Conservation (phyloP, 495 filamentous ascomycete genomes). For the Hypoxylon perforatum region DNA sequence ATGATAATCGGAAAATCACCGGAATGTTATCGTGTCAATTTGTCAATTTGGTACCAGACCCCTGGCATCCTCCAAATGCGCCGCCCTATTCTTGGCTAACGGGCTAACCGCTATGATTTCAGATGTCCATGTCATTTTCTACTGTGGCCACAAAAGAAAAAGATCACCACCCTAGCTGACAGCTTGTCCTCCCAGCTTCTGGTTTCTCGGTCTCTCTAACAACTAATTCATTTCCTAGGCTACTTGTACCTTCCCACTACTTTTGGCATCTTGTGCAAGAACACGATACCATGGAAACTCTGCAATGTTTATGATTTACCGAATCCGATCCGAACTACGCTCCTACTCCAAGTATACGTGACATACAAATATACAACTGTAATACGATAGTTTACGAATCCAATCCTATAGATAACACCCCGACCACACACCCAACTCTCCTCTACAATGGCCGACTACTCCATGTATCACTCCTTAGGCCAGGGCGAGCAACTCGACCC, state of each 20-base stretch:
- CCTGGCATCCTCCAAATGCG: conserved; percentile 9
- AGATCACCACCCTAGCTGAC: background rate
- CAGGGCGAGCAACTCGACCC: conserved; percentile 70
- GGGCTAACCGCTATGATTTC: conserved; percentile 33
- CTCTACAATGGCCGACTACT: conserved; percentile 74
- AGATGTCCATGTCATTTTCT: conserved; percentile 19
- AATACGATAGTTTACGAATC: background rate
- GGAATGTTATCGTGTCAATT: conserved; percentile 53
- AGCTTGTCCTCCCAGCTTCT: background rate
- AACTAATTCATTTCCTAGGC: background rate
- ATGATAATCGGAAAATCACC: conserved; percentile 43
- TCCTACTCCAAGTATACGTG: background rate
- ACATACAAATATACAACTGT: conserved; percentile 2
- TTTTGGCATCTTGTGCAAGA: conserved; percentile 6
- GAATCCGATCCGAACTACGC: conserved; percentile 13
- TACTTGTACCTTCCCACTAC: background rate
- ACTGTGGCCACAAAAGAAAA: conserved; percentile 24
- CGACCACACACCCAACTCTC: background rate
- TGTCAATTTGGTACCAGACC: background rate
- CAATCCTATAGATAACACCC: conserved; percentile 8
- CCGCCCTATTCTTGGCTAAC: conserved; percentile 3
- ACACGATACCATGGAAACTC: conserved; percentile 35
- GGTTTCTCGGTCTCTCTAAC: background rate
- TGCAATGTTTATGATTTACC: conserved; percentile 33
- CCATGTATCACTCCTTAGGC: conserved; percentile 80